These are phyloP conservation scores for Barnettozyma botsteinii DNA, from an alignment of 805 yeast genomes.

Conservation along the genomic window DNA sequence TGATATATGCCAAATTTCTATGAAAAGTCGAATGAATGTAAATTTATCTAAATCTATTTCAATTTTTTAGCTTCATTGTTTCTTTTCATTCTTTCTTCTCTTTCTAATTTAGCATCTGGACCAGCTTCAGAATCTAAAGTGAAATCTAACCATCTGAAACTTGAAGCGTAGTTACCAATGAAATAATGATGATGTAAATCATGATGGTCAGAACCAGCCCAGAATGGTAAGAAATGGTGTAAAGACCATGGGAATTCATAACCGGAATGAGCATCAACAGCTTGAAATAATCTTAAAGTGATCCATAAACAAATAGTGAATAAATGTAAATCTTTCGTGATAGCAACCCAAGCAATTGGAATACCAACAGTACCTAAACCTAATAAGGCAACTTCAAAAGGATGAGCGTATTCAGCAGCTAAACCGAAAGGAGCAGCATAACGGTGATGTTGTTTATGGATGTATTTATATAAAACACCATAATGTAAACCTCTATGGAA, in stretches of 20 bases:
- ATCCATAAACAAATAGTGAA: conserved; percentile 87
- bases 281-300: conserved; percentile 81
- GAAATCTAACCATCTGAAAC: conserved; percentile 94
- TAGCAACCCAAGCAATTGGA: conserved; percentile 76
- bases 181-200: conserved; percentile 95
- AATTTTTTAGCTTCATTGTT: conserved; percentile 11
- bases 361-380: conserved; percentile 95
- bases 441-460: conserved; percentile 94
- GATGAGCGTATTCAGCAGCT: conserved; percentile 96
- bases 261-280: conserved; percentile 95
- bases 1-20: too few species aligned
- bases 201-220: conserved; percentile 98
- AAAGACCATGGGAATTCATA: conserved; percentile 96
- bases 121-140: conserved; percentile 84
- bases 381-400: conserved; percentile 82
- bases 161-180: conserved; percentile 88
- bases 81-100: conserved; percentile 53
- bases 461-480: conserved; percentile 80
- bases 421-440: conserved; percentile 96
- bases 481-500: conserved; percentile 84
- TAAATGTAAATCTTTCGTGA: conserved; percentile 71
- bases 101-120: conserved; percentile 60
- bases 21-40: too few species aligned
- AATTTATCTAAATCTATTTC: too few species aligned
- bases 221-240: conserved; percentile 83